Base-by-base conservation (phyloP, 108 stramenopile genomes). In the Cyclotella distinguenda region DNA sequence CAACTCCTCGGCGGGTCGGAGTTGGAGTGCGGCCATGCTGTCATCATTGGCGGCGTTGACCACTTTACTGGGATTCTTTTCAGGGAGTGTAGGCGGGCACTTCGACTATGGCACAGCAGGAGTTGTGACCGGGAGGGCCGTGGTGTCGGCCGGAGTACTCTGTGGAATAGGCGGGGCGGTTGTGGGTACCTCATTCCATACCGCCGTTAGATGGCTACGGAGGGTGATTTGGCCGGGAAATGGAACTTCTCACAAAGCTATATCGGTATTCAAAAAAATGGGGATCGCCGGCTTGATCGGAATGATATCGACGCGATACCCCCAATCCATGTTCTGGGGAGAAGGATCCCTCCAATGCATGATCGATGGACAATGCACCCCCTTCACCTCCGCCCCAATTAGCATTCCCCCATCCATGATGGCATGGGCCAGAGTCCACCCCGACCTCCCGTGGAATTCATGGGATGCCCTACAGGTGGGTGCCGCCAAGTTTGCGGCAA, bases 121-220 rank as follows among this genome's bases (percentile, higher is more conserved):
- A 3, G 25, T 44, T 0, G 18, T 83, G 23, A 60, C 58, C 10
- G 79, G 83, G 26, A 47, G 63, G 19, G 61, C 63, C 2, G 71
- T 74, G 70, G 49, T 81, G 8, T 19, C 61, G 13, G 64, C 63
- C 0, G 65, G 83, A 0, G 30, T 81, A 16, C 51, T 34, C 5
- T 77, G 61, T 34, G 83, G 86, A 30, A 43, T 80, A 16, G 77
- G 75, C 6, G 86, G 86, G 7, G 83, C 83, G 16, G 21, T 82
- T 10, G 52, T 80, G 13, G 86, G 86, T 27, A 84, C 81, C 7
- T 23, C 21, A 33, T 87, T 87, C 62, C 85, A 86, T 54, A 76
- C 75, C 48, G 28, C 62, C 3, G 53, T 82, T 38, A 19, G 23
- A 10, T 35, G 71, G 2, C 35, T 82, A 39, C 82, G 81, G 27